These are phyloP conservation scores for Alternaria ethzedia DNA, from an alignment of 2,329 filamentous ascomycete genomes.

Conservation along the genomic window DNA sequence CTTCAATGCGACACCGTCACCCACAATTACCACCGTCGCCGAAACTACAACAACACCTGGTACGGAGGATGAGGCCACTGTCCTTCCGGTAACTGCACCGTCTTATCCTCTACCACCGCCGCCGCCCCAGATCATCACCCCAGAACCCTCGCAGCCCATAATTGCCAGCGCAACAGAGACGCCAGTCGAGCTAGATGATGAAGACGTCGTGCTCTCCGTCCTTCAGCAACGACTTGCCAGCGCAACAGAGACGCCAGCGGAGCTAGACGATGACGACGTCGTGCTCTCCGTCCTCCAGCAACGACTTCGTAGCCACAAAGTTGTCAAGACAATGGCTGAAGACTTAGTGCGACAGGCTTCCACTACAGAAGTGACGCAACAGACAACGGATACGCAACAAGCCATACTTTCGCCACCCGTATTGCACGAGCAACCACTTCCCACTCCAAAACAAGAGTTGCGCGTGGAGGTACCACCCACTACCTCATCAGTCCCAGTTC, in stretches of 20 bases:
- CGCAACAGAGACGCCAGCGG: background rate
- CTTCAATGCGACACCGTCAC: background rate
- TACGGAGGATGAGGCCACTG: too few species aligned
- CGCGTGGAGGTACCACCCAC: background rate
- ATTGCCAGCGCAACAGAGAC: background rate
- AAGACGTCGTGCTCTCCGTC: slow-evolving; percentile 6
- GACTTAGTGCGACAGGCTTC: background rate
- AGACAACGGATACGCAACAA: background rate
- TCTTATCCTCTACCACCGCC: background rate
- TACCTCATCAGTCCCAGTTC: background rate
- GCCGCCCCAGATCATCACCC: background rate
- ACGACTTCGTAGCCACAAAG: background rate
- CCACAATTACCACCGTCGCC: background rate
- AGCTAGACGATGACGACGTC: background rate
- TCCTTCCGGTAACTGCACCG: background rate
- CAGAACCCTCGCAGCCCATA: background rate
- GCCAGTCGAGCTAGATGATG: background rate
- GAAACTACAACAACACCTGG: background rate
- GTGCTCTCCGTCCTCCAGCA: slow-evolving; percentile 8
- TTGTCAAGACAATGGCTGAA: background rate
- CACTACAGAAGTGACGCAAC: background rate
- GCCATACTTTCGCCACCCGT: background rate
- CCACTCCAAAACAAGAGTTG: background rate
- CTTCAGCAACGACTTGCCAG: background rate
- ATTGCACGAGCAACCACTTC: background rate